Percentiles rank a stretch among this genome's conserved stretches.
Conservation (phyloP, 2,329 filamentous ascomycete genomes). For the Xylariaceae sp. region DNA sequence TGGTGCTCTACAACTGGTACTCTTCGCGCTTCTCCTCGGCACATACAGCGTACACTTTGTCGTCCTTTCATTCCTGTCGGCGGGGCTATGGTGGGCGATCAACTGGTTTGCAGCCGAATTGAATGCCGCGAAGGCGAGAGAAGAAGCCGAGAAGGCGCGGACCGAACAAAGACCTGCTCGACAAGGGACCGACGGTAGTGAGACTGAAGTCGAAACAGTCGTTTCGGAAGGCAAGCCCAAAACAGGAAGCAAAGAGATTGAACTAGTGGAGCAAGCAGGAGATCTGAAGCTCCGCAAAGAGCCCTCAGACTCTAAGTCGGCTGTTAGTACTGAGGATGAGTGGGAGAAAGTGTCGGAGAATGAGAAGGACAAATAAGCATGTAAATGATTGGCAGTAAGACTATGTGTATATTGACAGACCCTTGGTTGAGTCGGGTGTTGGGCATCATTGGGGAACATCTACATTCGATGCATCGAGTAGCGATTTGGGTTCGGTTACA, state of each 20-base stretch:
- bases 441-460: slow-evolving; percentile 3
- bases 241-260: slow-evolving; percentile 51
- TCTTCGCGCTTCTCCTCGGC: slow-evolving; percentile 75
- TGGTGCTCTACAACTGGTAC: slow-evolving; percentile 79
- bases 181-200: slow-evolving; percentile 52
- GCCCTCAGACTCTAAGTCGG: slow-evolving; percentile 58
- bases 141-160: slow-evolving; percentile 51
- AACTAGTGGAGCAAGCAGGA: slow-evolving; percentile 50
- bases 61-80: slow-evolving; percentile 79
- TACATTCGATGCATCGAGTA: neutral
- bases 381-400: slow-evolving; percentile 1
- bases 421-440: slow-evolving; percentile 2
- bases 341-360: slow-evolving; percentile 93
- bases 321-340: slow-evolving; percentile 87
- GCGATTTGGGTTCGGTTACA: slow-evolving; percentile 21
- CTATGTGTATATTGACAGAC: slow-evolving; percentile 17
- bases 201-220: slow-evolving; percentile 58
- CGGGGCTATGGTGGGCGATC: slow-evolving; percentile 87
- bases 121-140: slow-evolving; percentile 52
- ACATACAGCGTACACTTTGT: slow-evolving; percentile 91
- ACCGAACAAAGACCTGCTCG: slow-evolving; percentile 44
- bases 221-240: slow-evolving; percentile 33
- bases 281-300: slow-evolving; percentile 57
- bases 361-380: slow-evolving; percentile 54
- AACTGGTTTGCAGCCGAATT: slow-evolving; percentile 92